Conservation (phyloP, 345 rosid genomes). For the Rubroshorea leprosula region DNA sequence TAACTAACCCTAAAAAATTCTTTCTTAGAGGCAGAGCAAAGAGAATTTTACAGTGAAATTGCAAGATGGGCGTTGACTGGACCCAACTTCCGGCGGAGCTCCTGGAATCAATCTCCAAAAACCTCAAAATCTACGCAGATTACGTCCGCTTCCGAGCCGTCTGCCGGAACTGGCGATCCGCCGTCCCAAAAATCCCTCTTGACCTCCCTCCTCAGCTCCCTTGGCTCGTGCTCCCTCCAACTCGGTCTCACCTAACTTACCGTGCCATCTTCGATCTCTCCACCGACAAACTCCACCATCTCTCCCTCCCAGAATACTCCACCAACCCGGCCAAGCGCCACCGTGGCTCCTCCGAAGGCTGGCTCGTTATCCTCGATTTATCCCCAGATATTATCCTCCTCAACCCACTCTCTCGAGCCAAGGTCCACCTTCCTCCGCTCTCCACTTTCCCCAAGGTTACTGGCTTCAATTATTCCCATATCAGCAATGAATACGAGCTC, state of each 20-base stretch:
- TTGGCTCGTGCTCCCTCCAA: slow-evolving; percentile 45
- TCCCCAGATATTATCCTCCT: slow-evolving; percentile 33
- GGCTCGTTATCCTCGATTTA: slow-evolving; percentile 47
- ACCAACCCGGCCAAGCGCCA: slow-evolving; percentile 28
- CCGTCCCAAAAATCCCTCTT: slow-evolving; percentile 27
- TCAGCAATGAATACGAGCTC: slow-evolving; percentile 46
- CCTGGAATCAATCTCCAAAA: slow-evolving; percentile 26
- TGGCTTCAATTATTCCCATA: slow-evolving; percentile 29
- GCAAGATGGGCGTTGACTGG: slow-evolving; percentile 43
- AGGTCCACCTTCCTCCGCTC: slow-evolving; percentile 39
- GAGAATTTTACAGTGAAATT: neutral
- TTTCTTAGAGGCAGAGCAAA: too few species aligned
- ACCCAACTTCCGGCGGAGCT: slow-evolving; percentile 43
- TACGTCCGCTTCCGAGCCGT: slow-evolving; percentile 39
- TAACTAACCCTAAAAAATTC: too few species aligned
- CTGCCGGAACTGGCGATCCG: slow-evolving; percentile 35
- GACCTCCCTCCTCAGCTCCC: slow-evolving; percentile 59
- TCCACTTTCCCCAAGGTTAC: slow-evolving; percentile 44
- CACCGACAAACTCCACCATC: slow-evolving; percentile 26
- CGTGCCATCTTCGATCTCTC: slow-evolving; percentile 42
- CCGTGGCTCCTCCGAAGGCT: slow-evolving; percentile 60
- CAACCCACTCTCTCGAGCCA: slow-evolving; percentile 43
- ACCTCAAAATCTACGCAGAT: slow-evolving; percentile 36
- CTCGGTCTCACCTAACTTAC: slow-evolving; percentile 20
- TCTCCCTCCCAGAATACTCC: slow-evolving; percentile 30